Base-by-base conservation (phyloP, 73 alveolate genomes). In the Tetrahymena thermophila region DNA sequence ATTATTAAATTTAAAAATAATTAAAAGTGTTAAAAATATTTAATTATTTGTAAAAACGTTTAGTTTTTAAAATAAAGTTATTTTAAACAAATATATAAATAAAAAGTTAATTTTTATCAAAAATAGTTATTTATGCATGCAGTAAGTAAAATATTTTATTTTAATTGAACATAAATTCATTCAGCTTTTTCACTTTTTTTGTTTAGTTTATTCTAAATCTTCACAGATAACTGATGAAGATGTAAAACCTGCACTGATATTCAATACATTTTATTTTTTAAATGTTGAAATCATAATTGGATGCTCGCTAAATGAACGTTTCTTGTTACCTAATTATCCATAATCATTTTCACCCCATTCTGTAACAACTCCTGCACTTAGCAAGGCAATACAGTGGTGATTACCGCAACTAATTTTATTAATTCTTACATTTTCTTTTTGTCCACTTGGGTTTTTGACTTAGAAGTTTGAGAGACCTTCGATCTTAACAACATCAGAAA, bases 301-400 rank as follows among this genome's bases (percentile, higher is more conserved):
- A 56, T 96, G 95, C 40, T 96, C 98, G 84, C 93, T 43, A 93
- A 97, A 84, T 35, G 97, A 96, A 58, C 99, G 89, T 94, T 96
- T 97, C 95, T 97, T 96, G 94, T 98, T 97, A 25, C 99, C 99
- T 50, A 97, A 94, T 93, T 98, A 95, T 43, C 99, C 99, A 83
- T 85, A 95, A 93, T 98, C 99, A 89, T 98, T 98, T 35, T 97
- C 99, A 13, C 99, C 99, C 99, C 99, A 98, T n/a, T 96, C 96
- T 57, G 95, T 97, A 94, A 98, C 96, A n/a, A 98, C 99, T 71
- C 99, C 99, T 40, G 96, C 98, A 93, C 97, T 97, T 85, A 98
- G 94, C 14, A 96, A 37, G 23, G 98, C 97, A 56, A 97, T 94
- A 34, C 98, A 96, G 94, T 98, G 99, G 85, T 96, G 95, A 23